phyloP scores from a whole-genome alignment of 192 early-diverging fungal species.

The Allomyces javanicus region DNA sequence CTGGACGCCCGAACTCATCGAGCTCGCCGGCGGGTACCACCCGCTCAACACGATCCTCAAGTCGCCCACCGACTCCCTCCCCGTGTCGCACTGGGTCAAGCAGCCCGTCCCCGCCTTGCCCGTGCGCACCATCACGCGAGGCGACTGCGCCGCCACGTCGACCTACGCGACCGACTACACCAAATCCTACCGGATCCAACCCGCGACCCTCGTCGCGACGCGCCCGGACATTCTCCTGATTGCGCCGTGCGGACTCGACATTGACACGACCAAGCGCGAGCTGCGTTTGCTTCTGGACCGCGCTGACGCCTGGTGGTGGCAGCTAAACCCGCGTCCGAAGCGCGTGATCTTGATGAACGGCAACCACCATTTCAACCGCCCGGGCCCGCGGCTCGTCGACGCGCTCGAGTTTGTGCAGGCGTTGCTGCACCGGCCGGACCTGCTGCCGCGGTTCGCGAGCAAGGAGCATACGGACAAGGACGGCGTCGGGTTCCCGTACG shows the following conservation, averaged over 20 bases:
- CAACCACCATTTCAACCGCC: conserved; percentile 37
- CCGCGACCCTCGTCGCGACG: conserved; percentile 10
- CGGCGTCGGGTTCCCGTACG: not conserved
- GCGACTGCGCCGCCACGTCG: no score
- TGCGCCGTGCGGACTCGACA: conserved; percentile 25
- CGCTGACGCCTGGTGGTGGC: not conserved
- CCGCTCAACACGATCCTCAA: conserved; percentile 11
- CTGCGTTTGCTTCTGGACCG: conserved; percentile 1
- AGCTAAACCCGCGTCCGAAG: not conserved
- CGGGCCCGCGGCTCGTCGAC: conserved; percentile 31
- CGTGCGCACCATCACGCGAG: no score
- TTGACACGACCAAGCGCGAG: conserved; percentile 17
- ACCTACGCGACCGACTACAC: not conserved
- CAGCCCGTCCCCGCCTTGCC: no score
- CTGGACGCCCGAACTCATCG: conserved; percentile 30
- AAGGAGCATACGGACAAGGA: not conserved
- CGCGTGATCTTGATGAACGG: conserved; percentile 29
- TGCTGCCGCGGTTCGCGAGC: not conserved
- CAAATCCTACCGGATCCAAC: conserved; percentile 4
- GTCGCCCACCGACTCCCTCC: conserved; percentile 6
- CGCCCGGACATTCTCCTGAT: conserved; percentile 23
- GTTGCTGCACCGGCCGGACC: not conserved
- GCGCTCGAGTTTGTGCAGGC: conserved; percentile 24
- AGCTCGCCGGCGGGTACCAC: conserved; percentile 25
- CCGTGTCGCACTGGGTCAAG: not conserved